Base-by-base conservation (phyloP, 441 rosid species). In the Omphalea diandra region DNA sequence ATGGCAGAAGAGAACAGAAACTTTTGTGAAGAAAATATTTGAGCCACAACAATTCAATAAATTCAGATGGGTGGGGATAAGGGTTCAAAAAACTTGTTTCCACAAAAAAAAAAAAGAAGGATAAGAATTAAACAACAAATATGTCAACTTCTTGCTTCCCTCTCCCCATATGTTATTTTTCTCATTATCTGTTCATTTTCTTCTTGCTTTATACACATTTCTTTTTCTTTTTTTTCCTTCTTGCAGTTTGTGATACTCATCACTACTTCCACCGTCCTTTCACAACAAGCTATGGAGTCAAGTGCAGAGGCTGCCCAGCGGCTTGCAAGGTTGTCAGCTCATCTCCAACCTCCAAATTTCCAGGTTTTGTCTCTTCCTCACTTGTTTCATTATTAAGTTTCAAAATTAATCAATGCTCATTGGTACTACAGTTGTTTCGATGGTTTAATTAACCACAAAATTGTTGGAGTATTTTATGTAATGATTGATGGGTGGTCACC, bases 291-390 rank as follows among this genome's bases (percentile, higher is more conserved):
- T 43, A 91, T 89, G 96, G 90, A 89, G 81, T 79, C 83, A 27
- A 62, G 67, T 52, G 71, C 76, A 31, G 83, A 81, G 63, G 93
- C 91, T 50, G 85, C 57, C 71, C 83, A 81, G 58, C 89, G 97
- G 14, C 85, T 89, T 70, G 84, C 92, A 20, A 80, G 86, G 67
- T 75, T 91, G 63, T 80, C 96, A 9, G 87, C 87, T 66, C 97
- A 91, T 79, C 87, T 91, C 55, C 75, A 83, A 50, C 90, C 90
- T 70, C 77, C 83, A 10, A 76, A 77, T 73, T 57, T 72, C 67
- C 90, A 79, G 77, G 81, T 85, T 67, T 70, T 63, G 22, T 24
- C 41, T 60, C 46, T 41, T 65, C 15, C 11, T 15, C 5, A 2
- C 35, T 32, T 46, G 1, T 24, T 22, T 70, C 15, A 20, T 3